Evolutionary conservation across 352 stramenopile genomes (phyloP).

Genomic region (Globisporangium solare): DNA sequence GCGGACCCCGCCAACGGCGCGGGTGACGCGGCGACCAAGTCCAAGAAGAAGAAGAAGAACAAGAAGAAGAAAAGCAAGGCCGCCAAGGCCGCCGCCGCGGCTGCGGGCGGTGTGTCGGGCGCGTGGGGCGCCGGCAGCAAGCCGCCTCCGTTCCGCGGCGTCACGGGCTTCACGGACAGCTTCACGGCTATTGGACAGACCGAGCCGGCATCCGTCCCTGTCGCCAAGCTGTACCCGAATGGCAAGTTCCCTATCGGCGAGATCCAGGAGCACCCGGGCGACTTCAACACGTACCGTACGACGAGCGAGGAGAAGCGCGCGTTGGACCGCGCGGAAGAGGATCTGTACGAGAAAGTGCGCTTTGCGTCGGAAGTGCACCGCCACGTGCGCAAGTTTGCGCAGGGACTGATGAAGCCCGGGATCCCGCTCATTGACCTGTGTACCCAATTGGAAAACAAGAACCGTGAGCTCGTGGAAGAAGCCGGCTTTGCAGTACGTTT

Average conservation of each 20-base stretch:
- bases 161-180: constrained; percentile 86
- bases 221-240: constrained; percentile 33
- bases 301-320: constrained; percentile 71
- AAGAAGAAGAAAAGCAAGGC: constrained; percentile 26
- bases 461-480: constrained; percentile 90
- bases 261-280: constrained; percentile 86
- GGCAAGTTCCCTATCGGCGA: constrained; percentile 83
- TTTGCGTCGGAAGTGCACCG: constrained; percentile 92
- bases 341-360: constrained; percentile 57
- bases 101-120: not conserved
- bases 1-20: not conserved
- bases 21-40: constrained; percentile 8
- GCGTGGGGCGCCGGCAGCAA: constrained; percentile 20
- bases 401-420: constrained; percentile 93
- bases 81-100: constrained; percentile 2
- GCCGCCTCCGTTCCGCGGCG: constrained; percentile 36
- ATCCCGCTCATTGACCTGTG: constrained; percentile 70
- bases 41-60: constrained; percentile 46
- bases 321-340: constrained; percentile 57
- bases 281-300: constrained; percentile 84
- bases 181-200: constrained; percentile 92
- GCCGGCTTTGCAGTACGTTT: constrained; percentile 55
- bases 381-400: constrained; percentile 79
- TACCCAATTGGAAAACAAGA: constrained; percentile 88
- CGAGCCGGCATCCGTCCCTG: constrained; percentile 88